Base-by-base conservation (phyloP, 164 flowering plant genomes). In the Taxillus chinensis region DNA sequence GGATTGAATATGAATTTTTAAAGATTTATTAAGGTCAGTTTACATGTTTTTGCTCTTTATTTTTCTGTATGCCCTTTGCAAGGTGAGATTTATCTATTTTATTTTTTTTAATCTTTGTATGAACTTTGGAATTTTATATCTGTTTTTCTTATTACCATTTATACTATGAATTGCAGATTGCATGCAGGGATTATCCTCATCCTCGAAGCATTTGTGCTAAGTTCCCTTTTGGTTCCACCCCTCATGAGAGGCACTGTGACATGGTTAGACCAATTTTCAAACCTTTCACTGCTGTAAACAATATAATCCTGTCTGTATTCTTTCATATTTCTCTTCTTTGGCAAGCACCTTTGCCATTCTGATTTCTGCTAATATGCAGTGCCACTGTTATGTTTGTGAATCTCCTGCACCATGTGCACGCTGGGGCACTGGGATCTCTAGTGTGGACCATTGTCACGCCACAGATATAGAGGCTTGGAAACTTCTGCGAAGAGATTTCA, bases 301-400 rank as follows among this genome's bases (percentile, higher is more conserved):
- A 45, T 43, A 5, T 5, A 43, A 43, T 43, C 8, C 46, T 1
- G 46, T 5, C 46, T 43, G 10, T 38, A 27, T 11, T 7, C 15
- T 39, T 61, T 45, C 40, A 17, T 55, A 41, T 16, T 2, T 8
- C 53, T 41, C 1, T 63, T 12, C 59, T 51, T 2, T 39, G 62
- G n/a, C 15, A 39, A 12, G 8, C 14, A 41, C 40, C 41, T 41
- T 27, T 50, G 45, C 48, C 57, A n/a, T 27, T 57, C 41, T 42
- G 4, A 38, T 49, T 38, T 10, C 14, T 42, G 45, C 16, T 51
- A 43, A 60, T 74, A 70, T 76, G 69, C 95, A 93, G 99, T 93
- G 99, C 66, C 95, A 93, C 55, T 93, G 99, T 78, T 90, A 80
- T 73, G 97, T 90, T 16, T 93, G 99, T 70, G 99, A 93, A 64